Evolutionary conservation across 2,329 filamentous ascomycete species (phyloP).

Genomic region (Dactylella cylindrospora): DNA sequence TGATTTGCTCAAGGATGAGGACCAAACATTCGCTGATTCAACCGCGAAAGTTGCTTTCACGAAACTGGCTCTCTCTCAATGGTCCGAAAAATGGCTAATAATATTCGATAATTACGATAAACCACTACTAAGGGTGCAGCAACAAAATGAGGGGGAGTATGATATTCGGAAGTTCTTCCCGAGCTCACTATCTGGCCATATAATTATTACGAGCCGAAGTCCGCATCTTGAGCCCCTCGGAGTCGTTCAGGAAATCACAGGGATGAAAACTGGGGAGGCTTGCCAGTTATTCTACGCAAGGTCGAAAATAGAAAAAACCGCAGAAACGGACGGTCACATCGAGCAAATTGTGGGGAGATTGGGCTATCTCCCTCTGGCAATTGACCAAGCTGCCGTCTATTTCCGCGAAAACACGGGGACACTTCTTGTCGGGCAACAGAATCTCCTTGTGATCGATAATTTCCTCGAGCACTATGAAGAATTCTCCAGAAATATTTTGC

Average conservation of each 20-base stretch:
- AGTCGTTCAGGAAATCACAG: not conserved
- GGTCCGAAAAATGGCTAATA: not conserved
- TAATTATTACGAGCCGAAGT: not conserved
- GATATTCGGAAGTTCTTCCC: conserved; percentile 3
- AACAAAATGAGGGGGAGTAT: no score
- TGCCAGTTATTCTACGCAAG: not conserved
- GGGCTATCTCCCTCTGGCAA: not conserved
- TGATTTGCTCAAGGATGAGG: not conserved
- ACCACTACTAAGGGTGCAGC: no score
- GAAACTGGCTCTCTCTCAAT: not conserved
- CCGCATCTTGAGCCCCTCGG: not conserved
- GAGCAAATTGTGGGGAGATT: not conserved
- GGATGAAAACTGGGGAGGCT: not conserved
- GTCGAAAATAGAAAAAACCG: not conserved
- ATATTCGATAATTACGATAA: conserved; percentile 5
- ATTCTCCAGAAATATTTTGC: not conserved
- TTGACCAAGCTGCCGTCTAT: not conserved
- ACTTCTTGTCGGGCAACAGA: not conserved
- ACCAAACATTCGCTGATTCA: not conserved
- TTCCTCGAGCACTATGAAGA: conserved; percentile 1
- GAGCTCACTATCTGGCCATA: not conserved
- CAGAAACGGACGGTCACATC: not conserved
- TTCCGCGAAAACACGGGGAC: not conserved
- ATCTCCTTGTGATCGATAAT: not conserved
- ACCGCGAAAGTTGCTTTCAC: not conserved